phyloP scores from a whole-genome alignment of 2,329 filamentous ascomycete species.

The Xylaria sp. region DNA sequence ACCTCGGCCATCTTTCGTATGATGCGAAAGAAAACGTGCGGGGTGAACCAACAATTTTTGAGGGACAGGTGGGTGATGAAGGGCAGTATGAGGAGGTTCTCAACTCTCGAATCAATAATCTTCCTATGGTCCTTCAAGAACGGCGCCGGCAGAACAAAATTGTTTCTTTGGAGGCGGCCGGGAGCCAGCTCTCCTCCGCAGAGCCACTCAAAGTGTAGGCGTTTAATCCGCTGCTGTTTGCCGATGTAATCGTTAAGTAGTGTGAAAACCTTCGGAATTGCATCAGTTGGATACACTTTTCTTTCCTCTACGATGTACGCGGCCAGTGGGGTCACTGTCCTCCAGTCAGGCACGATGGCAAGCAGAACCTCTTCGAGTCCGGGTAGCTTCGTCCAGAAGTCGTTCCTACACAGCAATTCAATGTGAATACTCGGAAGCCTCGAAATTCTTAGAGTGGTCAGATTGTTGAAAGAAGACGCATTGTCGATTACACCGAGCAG shows the following conservation, averaged over 20 bases:
- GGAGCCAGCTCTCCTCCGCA: constrained; percentile 69
- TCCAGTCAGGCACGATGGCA: constrained; percentile 68
- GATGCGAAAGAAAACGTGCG: constrained; percentile 57
- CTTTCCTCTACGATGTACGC: constrained; percentile 53
- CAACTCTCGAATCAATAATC: constrained; percentile 21
- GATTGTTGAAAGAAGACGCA: constrained; percentile 50
- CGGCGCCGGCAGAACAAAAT: constrained; percentile 64
- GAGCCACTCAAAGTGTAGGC: constrained; percentile 66
- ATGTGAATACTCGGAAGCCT: constrained; percentile 66
- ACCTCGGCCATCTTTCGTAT: constrained; percentile 50
- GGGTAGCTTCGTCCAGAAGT: constrained; percentile 65
- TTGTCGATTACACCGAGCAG: constrained; percentile 67
- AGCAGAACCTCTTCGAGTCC: constrained; percentile 58
- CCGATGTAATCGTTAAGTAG: constrained; percentile 56
- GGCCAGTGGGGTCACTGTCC: constrained; percentile 56
- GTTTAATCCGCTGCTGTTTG: constrained; percentile 52
- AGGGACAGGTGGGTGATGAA: constrained; percentile 62
- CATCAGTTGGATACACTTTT: constrained; percentile 52
- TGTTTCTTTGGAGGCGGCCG: constrained; percentile 63
- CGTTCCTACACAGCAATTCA: constrained; percentile 54
- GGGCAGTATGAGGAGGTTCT: constrained; percentile 54
- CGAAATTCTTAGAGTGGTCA: constrained; percentile 65
- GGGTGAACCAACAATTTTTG: constrained; percentile 70
- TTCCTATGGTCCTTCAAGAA: constrained; percentile 40
- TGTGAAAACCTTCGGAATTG: constrained; percentile 53